These are phyloP conservation scores for Rhodamnia argentea DNA, from an alignment of 345 rosid species.

Conservation along the genomic window DNA sequence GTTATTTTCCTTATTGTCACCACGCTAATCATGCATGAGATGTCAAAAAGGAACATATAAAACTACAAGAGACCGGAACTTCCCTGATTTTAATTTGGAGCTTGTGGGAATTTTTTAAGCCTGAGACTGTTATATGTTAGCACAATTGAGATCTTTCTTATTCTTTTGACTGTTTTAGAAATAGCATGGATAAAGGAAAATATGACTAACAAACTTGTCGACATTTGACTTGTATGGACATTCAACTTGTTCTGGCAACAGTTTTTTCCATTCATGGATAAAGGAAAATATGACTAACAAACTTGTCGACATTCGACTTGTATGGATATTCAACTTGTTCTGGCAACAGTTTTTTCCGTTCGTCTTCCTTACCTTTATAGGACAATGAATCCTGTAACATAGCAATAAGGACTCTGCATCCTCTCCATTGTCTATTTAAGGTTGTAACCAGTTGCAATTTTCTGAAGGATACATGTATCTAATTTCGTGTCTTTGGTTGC, in stretches of 20 bases:
- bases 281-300: background rate
- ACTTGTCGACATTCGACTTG: background rate
- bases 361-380: background rate
- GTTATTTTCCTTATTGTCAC: background rate
- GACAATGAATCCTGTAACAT: background rate
- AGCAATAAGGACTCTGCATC: background rate
- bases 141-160: background rate
- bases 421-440: background rate
- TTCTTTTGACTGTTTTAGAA: background rate
- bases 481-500: constrained; percentile 3
- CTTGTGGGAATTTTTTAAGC: background rate
- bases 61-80: background rate
- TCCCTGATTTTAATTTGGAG: background rate
- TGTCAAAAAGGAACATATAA: background rate
- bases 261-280: background rate
- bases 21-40: background rate
- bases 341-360: background rate
- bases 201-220: background rate
- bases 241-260: background rate
- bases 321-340: background rate
- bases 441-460: background rate
- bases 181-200: background rate
- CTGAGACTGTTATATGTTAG: background rate
- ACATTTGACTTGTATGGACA: background rate
- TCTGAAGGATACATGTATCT: background rate